These are phyloP conservation scores for Hygrophorus russula DNA, from an alignment of 768 basidiomycete genomes.

Conservation along the genomic window DNA sequence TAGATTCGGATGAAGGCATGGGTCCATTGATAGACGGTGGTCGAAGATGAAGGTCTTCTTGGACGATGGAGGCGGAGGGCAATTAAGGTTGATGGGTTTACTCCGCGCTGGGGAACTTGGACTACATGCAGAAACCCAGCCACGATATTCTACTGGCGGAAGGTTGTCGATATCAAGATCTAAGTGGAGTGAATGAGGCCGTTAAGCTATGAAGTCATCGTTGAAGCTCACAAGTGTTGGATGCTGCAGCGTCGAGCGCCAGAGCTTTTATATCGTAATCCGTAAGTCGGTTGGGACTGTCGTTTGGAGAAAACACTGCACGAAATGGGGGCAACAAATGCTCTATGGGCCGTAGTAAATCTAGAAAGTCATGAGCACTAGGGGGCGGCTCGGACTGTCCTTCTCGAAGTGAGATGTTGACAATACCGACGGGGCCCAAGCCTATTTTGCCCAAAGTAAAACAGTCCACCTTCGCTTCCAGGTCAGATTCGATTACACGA, in stretches of 20 bases:
- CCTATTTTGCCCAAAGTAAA: conserved; percentile 7
- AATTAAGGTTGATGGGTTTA: conserved; percentile 22
- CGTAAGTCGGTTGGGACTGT: conserved; percentile 23
- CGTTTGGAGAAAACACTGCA: conserved; percentile 29
- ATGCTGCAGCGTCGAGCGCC: conserved; percentile 21
- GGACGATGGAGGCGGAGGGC: conserved; percentile 19
- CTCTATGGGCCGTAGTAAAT: conserved; percentile 24
- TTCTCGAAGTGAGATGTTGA: not conserved
- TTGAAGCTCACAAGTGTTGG: conserved; percentile 18
- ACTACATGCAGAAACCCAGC: conserved; percentile 30
- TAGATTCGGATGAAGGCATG: conserved; percentile 33
- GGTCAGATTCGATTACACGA: conserved; percentile 2
- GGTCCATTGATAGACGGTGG: conserved; percentile 36
- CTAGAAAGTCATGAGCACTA: conserved; percentile 14
- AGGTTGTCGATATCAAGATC: conserved; percentile 19
- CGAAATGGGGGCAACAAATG: conserved; percentile 27
- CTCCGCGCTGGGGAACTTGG: conserved; percentile 26
- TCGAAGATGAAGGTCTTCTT: conserved; percentile 40
- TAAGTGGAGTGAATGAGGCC: conserved; percentile 4
- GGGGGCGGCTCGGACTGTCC: not conserved
- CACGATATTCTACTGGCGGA: conserved; percentile 20
- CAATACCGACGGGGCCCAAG: conserved; percentile 1
- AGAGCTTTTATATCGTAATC: conserved; percentile 20
- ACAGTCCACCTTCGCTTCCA: conserved; percentile 4
- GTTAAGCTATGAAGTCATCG: conserved; percentile 8